These are phyloP conservation scores for Xylariales sp. DNA, from an alignment of 2,329 filamentous ascomycete genomes.

Conservation along the genomic window DNA sequence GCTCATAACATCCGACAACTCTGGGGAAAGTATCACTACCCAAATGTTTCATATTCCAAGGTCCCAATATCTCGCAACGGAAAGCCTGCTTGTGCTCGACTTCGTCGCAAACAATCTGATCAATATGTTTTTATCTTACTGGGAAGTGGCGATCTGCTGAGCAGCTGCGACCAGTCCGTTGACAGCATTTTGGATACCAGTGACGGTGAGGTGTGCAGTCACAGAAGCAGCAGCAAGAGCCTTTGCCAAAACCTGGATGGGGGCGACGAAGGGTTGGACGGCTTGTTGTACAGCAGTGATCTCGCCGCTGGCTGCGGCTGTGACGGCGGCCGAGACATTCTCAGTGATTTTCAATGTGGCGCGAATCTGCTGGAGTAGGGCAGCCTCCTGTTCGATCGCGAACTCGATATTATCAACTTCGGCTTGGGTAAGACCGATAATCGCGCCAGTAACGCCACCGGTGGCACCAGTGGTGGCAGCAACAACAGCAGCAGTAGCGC, in stretches of 20 bases:
- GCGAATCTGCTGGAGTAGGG: conserved; percentile 1
- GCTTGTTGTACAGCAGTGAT: background rate
- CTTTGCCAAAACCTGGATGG: background rate
- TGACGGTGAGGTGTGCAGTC: conserved; percentile 1
- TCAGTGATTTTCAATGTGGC: background rate
- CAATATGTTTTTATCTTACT: too few species aligned
- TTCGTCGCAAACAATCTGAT: too few species aligned
- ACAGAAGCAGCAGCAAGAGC: background rate
- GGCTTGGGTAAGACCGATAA: background rate
- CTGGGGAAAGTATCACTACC: too few species aligned
- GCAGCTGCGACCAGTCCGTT: background rate
- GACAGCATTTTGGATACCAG: background rate
- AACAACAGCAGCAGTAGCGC: background rate
- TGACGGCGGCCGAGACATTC: background rate
- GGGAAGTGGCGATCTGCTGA: background rate
- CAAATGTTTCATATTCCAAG: too few species aligned
- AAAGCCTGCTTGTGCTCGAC: too few species aligned
- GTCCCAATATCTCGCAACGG: too few species aligned
- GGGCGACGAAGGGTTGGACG: background rate
- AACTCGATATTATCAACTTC: background rate
- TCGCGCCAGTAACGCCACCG: conserved; percentile 1
- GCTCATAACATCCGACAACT: too few species aligned
- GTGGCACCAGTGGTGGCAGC: background rate
- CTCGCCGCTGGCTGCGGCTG: background rate
- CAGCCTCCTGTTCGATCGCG: background rate